Evolutionary conservation across 805 yeast species (phyloP).

Genomic region (Saturnispora gosingensis): DNA sequence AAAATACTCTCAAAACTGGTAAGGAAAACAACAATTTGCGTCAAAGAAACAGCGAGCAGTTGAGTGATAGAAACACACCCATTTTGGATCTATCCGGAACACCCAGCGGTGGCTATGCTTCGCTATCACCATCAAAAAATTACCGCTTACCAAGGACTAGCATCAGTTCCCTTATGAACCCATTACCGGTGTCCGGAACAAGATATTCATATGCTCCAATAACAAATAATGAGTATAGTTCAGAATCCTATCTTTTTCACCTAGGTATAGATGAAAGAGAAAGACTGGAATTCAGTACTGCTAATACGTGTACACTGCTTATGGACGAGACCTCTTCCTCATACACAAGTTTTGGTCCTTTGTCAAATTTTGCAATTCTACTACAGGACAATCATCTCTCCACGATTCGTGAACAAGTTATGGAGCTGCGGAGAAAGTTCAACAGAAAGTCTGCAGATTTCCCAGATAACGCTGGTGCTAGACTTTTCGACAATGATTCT

Average conservation of each 20-base stretch:
- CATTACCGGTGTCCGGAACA: slow-evolving; percentile 1
- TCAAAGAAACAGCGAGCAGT: background rate
- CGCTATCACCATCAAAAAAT: background rate
- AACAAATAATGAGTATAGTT: background rate
- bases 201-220: background rate
- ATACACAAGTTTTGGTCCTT: slow-evolving; percentile 1
- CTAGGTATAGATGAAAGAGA: slow-evolving; percentile 6
- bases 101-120: background rate
- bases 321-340: background rate
- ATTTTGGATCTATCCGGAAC: background rate
- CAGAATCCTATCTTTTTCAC: background rate
- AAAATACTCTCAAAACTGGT: slow-evolving; percentile 1
- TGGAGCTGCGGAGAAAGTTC: slow-evolving; percentile 12
- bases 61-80: background rate
- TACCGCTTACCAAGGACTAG: slow-evolving; percentile 1
- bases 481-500: background rate
- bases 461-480: background rate
- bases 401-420: background rate
- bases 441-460: background rate
- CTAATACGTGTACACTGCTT: background rate
- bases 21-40: background rate
- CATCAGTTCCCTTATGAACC: slow-evolving; percentile 7
- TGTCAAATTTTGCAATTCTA: background rate
- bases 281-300: background rate
- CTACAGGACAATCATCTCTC: slow-evolving; percentile 5